Evolutionary conservation across 2,329 filamentous ascomycete species (phyloP).

Genomic region (Cladosporium sp.): DNA sequence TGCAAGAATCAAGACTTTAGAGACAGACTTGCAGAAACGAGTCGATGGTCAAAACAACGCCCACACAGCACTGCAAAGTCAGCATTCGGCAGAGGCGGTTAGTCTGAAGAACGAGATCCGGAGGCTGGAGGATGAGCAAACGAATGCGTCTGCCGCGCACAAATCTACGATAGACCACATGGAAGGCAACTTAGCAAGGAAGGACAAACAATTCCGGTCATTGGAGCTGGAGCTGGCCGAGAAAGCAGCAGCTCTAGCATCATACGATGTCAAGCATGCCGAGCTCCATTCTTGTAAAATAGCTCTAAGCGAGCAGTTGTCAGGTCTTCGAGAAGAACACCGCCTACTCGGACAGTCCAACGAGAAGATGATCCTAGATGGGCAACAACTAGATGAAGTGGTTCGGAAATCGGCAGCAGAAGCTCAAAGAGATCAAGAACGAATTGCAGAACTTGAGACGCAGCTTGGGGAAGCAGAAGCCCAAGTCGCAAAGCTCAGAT

Average conservation of each 20-base stretch:
- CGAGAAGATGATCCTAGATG: background rate
- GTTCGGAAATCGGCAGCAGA: background rate
- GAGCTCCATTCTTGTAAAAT: background rate
- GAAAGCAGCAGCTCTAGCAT: background rate
- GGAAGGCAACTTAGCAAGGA: too few species aligned
- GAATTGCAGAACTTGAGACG: background rate
- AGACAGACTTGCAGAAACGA: background rate
- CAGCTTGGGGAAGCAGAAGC: background rate
- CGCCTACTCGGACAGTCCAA: background rate
- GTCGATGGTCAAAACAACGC: background rate
- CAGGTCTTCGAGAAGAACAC: background rate
- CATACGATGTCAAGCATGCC: background rate
- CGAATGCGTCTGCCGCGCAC: too few species aligned
- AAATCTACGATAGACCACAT: too few species aligned
- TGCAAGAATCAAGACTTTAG: background rate
- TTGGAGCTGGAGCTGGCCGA: background rate
- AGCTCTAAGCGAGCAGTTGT: background rate
- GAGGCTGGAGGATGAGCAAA: background rate
- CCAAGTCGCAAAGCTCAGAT: background rate
- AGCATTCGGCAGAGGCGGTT: background rate
- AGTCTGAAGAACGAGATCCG: background rate
- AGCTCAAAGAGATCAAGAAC: background rate
- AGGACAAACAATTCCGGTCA: background rate
- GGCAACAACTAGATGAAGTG: background rate
- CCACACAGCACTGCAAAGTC: background rate